These are phyloP conservation scores for Tulasnella sp. DNA, from an alignment of 768 basidiomycete genomes.

Conservation along the genomic window DNA sequence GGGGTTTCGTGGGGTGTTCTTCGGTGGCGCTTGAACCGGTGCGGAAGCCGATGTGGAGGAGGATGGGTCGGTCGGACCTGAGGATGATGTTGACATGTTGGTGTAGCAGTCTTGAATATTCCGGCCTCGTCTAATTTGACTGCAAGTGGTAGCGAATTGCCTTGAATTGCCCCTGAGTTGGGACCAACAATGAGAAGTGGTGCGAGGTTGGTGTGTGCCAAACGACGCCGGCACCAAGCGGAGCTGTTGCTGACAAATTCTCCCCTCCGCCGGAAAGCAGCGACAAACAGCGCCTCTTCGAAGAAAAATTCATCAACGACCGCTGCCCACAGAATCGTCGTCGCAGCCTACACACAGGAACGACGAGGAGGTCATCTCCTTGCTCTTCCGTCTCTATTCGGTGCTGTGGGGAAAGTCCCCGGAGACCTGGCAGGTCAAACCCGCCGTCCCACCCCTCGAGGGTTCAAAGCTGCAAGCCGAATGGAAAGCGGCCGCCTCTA, in stretches of 20 bases:
- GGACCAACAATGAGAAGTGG: not conserved
- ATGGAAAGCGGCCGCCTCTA: conserved; percentile 13
- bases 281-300: not conserved
- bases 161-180: too few relatives aligned
- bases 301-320: not conserved
- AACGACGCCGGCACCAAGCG: not conserved
- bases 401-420: conserved; percentile 13
- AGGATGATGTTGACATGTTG: not conserved
- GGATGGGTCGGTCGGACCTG: not conserved
- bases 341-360: conserved; percentile 9
- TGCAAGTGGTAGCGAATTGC: not conserved
- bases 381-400: not conserved
- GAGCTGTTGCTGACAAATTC: not conserved
- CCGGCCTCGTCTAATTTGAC: not conserved
- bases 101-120: not conserved
- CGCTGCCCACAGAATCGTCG: conserved; percentile 11
- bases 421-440: conserved; percentile 4
- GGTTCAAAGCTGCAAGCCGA: conserved; percentile 1
- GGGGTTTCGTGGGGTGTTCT: not conserved
- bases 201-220: not conserved
- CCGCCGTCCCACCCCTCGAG: not conserved
- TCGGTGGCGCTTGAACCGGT: not conserved
- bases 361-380: not conserved
- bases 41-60: not conserved
- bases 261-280: not conserved